Conservation (phyloP, 2,329 filamentous ascomycete species). For the Orbilia blumenaviensis region DNA sequence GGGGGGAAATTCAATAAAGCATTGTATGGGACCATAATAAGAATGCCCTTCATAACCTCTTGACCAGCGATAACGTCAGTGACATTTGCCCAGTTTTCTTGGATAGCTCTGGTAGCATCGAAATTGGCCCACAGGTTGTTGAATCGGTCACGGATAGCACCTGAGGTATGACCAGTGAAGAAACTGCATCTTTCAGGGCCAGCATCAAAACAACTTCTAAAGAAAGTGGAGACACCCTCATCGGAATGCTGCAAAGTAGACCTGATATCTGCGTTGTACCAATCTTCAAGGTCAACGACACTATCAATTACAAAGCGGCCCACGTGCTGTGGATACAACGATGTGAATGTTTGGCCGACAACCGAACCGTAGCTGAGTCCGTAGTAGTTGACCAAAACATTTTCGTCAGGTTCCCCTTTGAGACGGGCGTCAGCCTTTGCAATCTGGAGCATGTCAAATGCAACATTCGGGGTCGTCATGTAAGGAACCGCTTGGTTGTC, state of each 20-base stretch:
- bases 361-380: slow-evolving; percentile 66
- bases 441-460: slow-evolving; percentile 47
- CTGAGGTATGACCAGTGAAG: slow-evolving; percentile 59
- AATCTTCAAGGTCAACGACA: slow-evolving; percentile 62
- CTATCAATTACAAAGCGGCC: slow-evolving; percentile 63
- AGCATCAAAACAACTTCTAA: slow-evolving; percentile 62
- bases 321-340: slow-evolving; percentile 61
- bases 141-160: slow-evolving; percentile 60
- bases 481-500: slow-evolving; percentile 40
- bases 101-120: slow-evolving; percentile 45
- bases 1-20: slow-evolving; percentile 22
- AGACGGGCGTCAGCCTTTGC: slow-evolving; percentile 45
- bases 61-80: slow-evolving; percentile 37
- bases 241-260: slow-evolving; percentile 63
- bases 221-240: slow-evolving; percentile 63
- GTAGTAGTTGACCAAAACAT: slow-evolving; percentile 61
- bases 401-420: slow-evolving; percentile 22
- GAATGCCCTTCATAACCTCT: slow-evolving; percentile 27
- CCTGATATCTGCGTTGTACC: slow-evolving; percentile 58
- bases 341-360: slow-evolving; percentile 62
- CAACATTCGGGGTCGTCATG: slow-evolving; percentile 33
- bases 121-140: slow-evolving; percentile 54
- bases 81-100: slow-evolving; percentile 55
- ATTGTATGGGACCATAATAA: slow-evolving; percentile 22
- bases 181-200: slow-evolving; percentile 62